phyloP scores from a whole-genome alignment of 2,329 filamentous ascomycete genomes.

The Zarea fungicola region DNA sequence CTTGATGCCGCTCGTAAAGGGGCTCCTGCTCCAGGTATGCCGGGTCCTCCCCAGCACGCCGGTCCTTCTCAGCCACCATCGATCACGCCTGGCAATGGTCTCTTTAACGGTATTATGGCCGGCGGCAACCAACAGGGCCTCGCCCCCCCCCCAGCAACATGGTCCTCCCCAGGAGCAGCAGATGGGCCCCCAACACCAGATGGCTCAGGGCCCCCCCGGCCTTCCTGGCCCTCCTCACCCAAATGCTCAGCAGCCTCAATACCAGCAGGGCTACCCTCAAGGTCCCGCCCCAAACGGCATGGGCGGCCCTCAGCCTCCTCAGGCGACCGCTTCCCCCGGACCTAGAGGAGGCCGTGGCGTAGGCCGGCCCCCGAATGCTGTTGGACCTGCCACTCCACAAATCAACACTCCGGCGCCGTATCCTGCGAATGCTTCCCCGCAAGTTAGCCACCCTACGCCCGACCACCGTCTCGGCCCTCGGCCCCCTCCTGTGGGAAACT shows the following conservation, averaged over 20 bases:
- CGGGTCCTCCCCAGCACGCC: constrained; percentile 66
- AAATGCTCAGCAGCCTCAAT: constrained; percentile 63
- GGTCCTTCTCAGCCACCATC: constrained; percentile 80
- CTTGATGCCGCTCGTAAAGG: constrained; percentile 69
- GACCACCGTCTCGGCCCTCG: constrained; percentile 56
- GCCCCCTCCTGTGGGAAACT: constrained; percentile 49
- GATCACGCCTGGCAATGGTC: constrained; percentile 83
- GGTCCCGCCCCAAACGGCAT: constrained; percentile 62
- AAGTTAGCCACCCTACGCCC: constrained; percentile 80
- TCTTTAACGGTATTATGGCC: constrained; percentile 95
- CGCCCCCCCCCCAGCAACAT: constrained; percentile 66
- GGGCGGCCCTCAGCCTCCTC: constrained; percentile 74
- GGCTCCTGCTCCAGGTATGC: constrained; percentile 52
- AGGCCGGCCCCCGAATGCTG: constrained; percentile 56
- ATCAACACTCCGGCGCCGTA: constrained; percentile 86
- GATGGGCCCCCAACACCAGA: constrained; percentile 44
- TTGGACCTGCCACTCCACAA: constrained; percentile 80
- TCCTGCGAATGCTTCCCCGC: constrained; percentile 76
- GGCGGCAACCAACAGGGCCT: constrained; percentile 79
- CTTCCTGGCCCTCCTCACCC: constrained; percentile 54
- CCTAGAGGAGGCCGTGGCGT: constrained; percentile 72
- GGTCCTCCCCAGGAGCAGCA: constrained; percentile 65
- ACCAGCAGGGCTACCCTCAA: constrained; percentile 63
- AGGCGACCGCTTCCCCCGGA: constrained; percentile 80
- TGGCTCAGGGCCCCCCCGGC: constrained; percentile 71